Percentiles rank a stretch among this genome's conserved stretches.
phyloP scores from a whole-genome alignment of 805 yeast genomes.

The Zygosaccharomyces rouxii region DNA sequence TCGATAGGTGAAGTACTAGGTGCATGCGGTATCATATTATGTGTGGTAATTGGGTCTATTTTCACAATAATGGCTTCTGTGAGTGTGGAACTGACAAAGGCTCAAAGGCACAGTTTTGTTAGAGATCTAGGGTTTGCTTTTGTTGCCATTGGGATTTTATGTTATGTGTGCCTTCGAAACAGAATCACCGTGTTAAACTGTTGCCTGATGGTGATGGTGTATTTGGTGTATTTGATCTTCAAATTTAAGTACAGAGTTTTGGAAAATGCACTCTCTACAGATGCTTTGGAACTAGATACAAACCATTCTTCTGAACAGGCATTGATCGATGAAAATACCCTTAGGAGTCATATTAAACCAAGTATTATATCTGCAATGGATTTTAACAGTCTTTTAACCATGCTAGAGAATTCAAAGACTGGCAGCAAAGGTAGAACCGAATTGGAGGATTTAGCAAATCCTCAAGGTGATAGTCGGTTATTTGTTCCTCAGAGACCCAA shows the following conservation, averaged over 20 bases:
- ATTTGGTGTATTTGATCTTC: conserved; percentile 20
- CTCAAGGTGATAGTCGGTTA: background rate
- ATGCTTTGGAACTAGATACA: conserved; percentile 4
- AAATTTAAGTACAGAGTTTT: conserved; percentile 14
- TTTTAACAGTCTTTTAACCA: conserved; percentile 23
- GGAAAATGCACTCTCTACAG: conserved; percentile 1
- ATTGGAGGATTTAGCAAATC: conserved; percentile 4
- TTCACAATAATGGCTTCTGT: conserved; percentile 28
- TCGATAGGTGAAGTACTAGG: conserved; percentile 38
- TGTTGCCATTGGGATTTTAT: conserved; percentile 24
- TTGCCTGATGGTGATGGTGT: conserved; percentile 25
- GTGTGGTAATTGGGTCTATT: conserved; percentile 34
- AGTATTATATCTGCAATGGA: conserved; percentile 33
- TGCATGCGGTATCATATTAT: conserved; percentile 36
- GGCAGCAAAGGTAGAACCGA: conserved; percentile 9
- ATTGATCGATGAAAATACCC: conserved; percentile 4
- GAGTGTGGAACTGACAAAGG: conserved; percentile 13
- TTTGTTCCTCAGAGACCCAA: conserved; percentile 12
- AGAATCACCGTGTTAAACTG: conserved; percentile 29
- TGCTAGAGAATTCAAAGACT: conserved; percentile 24
- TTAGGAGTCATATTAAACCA: conserved; percentile 23
- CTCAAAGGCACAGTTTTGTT: conserved; percentile 20
- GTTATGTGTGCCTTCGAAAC: conserved; percentile 23
- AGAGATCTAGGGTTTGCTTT: conserved; percentile 28
- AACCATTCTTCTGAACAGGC: conserved; percentile 7